Percentiles rank a stretch among this genome's conserved stretches.
Evolutionary conservation across 805 yeast species (phyloP).

Genomic region (Candida vartiovaarae): DNA sequence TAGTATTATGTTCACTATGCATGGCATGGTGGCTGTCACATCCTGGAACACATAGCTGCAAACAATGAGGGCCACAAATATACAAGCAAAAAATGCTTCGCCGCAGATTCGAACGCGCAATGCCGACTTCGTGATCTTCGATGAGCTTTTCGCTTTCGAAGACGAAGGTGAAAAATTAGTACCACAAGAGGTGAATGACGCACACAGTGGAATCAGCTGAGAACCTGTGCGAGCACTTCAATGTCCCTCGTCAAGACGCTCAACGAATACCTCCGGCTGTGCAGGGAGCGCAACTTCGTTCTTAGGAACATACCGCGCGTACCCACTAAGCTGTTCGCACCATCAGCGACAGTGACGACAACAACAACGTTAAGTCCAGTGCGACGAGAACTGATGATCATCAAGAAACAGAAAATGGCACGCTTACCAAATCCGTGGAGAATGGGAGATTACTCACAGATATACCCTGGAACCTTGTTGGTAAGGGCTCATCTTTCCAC

Average conservation of each 20-base stretch:
- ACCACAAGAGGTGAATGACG: too few relatives aligned
- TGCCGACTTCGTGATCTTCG: too few relatives aligned
- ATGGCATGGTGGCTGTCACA: too few relatives aligned
- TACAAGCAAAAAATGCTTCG: too few relatives aligned
- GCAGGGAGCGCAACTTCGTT: not conserved
- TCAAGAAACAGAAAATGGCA: not conserved
- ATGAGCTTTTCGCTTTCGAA: too few relatives aligned
- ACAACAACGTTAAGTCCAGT: too few relatives aligned
- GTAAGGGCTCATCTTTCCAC: conserved; percentile 26
- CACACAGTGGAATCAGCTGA: too few relatives aligned
- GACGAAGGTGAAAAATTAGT: not conserved
- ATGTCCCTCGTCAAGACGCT: not conserved
- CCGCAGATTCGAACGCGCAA: too few relatives aligned
- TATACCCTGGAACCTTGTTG: conserved; percentile 13
- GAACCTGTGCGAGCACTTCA: too few relatives aligned
- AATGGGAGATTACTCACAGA: not conserved
- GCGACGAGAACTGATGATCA: not conserved
- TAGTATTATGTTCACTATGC: too few relatives aligned
- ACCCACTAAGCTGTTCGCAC: not conserved
- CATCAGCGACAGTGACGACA: not conserved
- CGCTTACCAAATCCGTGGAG: not conserved
- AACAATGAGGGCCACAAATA: too few relatives aligned
- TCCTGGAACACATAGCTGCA: too few relatives aligned
- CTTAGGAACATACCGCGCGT: not conserved
- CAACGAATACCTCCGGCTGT: not conserved